Conservation (phyloP, 306 rosid species). For the Quillaja saponaria region DNA sequence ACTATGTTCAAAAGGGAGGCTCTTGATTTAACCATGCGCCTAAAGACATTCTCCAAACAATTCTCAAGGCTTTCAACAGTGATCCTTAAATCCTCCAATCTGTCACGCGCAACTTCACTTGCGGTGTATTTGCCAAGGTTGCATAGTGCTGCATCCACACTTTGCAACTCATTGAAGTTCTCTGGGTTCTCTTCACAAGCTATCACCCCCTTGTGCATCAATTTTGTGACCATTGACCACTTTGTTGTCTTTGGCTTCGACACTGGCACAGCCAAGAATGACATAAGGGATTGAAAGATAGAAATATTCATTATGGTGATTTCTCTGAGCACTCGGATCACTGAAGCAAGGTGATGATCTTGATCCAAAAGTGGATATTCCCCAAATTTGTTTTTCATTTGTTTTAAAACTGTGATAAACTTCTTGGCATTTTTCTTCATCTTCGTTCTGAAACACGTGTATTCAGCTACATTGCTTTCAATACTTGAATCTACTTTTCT, state of each 20-base stretch:
- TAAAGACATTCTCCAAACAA: constrained; percentile 52
- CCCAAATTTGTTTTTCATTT: constrained; percentile 45
- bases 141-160: constrained; percentile 43
- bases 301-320: constrained; percentile 36
- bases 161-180: constrained; percentile 43
- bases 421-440: constrained; percentile 59
- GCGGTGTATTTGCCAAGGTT: constrained; percentile 13
- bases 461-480: constrained; percentile 42
- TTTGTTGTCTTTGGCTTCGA: constrained; percentile 38
- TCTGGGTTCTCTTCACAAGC: constrained; percentile 39
- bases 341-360: constrained; percentile 33
- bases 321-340: constrained; percentile 39
- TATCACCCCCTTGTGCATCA: constrained; percentile 42
- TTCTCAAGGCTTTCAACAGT: constrained; percentile 54
- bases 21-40: constrained; percentile 62
- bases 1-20: constrained; percentile 57
- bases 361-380: constrained; percentile 17
- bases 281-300: constrained; percentile 42
- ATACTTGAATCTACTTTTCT: constrained; percentile 55
- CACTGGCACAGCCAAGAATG: constrained; percentile 35
- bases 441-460: constrained; percentile 45
- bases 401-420: constrained; percentile 38
- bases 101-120: constrained; percentile 26
- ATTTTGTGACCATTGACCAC: constrained; percentile 52
- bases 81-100: constrained; percentile 51